Conservation (phyloP, 176 grass and related monocot genomes). For the Hsuehochloa calcarea region DNA sequence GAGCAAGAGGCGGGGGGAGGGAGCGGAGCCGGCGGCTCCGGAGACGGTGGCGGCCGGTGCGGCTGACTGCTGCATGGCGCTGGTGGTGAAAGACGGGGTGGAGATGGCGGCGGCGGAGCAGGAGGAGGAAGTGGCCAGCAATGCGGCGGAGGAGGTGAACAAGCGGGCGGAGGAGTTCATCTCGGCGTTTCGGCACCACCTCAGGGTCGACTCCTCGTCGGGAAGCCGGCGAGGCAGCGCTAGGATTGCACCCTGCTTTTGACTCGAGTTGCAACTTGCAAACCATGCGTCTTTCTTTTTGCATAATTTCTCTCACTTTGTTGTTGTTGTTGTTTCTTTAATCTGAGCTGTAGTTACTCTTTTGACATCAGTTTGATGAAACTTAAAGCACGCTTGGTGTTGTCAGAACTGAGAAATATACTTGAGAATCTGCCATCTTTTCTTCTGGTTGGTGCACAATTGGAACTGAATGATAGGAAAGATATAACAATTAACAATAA, state of each 20-base stretch:
- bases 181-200: conserved; percentile 70
- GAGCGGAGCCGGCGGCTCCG: background rate
- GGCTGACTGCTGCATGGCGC: conserved; percentile 25
- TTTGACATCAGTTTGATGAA: background rate
- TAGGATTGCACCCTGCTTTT: background rate
- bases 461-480: background rate
- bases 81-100: conserved; percentile 12
- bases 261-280: background rate
- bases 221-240: conserved; percentile 16
- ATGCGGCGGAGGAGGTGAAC: conserved; percentile 72
- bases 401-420: background rate
- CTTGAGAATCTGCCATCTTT: background rate
- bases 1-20: conserved; percentile 9
- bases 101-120: background rate
- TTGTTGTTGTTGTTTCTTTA: background rate
- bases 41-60: background rate
- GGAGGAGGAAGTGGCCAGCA: conserved; percentile 7
- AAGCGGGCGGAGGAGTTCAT: conserved; percentile 87
- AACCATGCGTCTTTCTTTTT: background rate
- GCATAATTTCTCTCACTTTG: background rate
- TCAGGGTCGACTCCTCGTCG: conserved; percentile 72
- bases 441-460: background rate
- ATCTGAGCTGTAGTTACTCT: background rate
- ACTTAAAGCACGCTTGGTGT: background rate
- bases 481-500: background rate